Conservation (phyloP, 2,329 filamentous ascomycete genomes). For the Cercospora canescens region DNA sequence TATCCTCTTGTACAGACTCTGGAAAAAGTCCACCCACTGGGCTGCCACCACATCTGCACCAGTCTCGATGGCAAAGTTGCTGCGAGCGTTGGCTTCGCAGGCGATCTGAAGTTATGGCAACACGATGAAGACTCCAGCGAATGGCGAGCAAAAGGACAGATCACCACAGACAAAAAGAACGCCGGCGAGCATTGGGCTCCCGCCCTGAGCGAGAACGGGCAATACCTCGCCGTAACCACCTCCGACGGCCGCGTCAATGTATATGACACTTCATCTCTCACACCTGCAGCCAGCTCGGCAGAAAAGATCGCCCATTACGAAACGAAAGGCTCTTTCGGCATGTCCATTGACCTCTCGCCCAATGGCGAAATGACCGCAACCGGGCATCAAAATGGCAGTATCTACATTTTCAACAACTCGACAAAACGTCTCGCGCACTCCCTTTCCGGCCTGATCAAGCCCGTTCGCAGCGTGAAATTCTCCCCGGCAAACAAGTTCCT, state of each 20-base stretch:
- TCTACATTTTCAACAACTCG: slow-evolving; percentile 95
- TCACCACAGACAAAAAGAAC: slow-evolving; percentile 44
- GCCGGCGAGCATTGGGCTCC: slow-evolving; percentile 83
- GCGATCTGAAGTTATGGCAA: slow-evolving; percentile 83
- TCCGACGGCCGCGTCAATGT: slow-evolving; percentile 87
- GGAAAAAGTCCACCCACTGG: slow-evolving; percentile 76
- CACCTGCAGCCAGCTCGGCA: slow-evolving; percentile 37
- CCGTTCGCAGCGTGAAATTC: slow-evolving; percentile 82
- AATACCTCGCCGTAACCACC: slow-evolving; percentile 81
- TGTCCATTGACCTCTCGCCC: slow-evolving; percentile 75
- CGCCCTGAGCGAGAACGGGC: slow-evolving; percentile 79
- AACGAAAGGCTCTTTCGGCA: slow-evolving; percentile 88
- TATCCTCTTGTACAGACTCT: slow-evolving; percentile 81
- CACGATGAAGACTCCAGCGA: slow-evolving; percentile 47
- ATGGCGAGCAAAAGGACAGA: slow-evolving; percentile 53
- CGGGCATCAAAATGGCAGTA: slow-evolving; percentile 85
- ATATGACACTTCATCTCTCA: slow-evolving; percentile 62
- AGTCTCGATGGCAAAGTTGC: slow-evolving; percentile 68
- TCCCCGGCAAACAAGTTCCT: slow-evolving; percentile 82
- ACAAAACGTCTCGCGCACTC: slow-evolving; percentile 83
- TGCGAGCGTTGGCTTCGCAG: slow-evolving; percentile 84
- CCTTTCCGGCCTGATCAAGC: slow-evolving; percentile 83
- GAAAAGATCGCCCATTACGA: slow-evolving; percentile 78
- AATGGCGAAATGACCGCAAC: slow-evolving; percentile 87
- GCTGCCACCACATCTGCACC: slow-evolving; percentile 85